Evolutionary conservation across 2,329 filamentous ascomycete genomes (phyloP), one percentile per base, ranked within the genome.

Genomic region (Sarocladium strictum): DNA sequence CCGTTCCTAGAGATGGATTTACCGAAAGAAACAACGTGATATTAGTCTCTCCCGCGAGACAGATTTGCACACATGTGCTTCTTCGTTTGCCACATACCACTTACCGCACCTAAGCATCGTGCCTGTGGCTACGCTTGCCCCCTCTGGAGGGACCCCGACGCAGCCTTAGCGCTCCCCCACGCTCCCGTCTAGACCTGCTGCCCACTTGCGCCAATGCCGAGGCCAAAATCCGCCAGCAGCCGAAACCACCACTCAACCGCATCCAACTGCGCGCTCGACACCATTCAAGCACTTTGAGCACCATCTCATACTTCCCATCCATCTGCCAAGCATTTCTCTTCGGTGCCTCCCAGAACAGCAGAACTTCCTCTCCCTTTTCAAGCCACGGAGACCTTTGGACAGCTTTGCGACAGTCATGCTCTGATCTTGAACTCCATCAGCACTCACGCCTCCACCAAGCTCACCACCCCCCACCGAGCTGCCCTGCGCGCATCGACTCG

Each of bases 181-280:
- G n/a, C n/a, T n/a, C n/a, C n/a, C n/a, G n/a, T n/a, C n/a, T n/a
- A n/a, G n/a, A n/a, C n/a, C n/a, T n/a, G n/a, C n/a, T n/a, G n/a
- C 21, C 43, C 43, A 27, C 43, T 47, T 29, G 43, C 43, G 47
- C 47, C 47, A 51, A 51, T 51, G 47, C 47, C 47, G 47, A 51
- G 47, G 47, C 47, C 47, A 51, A n/a, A 51, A 51, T 51, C 47
- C 47, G 47, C 47, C 47, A 51, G 47, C 47, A 51, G 47, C 47
- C 47, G 47, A 51, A 51, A 47, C 47, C 27, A 51, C 47, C 27
- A 51, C 47, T 12, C 9, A 21, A 32, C 35, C 35, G 35, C 35
- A 38, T 38, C 17, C 35, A 38, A 15, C 35, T 38, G 35, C 35
- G 35, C 35, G 35, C 35, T 5, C 37, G 37, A 40, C 14, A n/a